Percentiles rank a stretch among this genome's conserved stretches.
Conservation (phyloP, 805 yeast genomes). For the Wickerhamiella kurtzmanii region DNA sequence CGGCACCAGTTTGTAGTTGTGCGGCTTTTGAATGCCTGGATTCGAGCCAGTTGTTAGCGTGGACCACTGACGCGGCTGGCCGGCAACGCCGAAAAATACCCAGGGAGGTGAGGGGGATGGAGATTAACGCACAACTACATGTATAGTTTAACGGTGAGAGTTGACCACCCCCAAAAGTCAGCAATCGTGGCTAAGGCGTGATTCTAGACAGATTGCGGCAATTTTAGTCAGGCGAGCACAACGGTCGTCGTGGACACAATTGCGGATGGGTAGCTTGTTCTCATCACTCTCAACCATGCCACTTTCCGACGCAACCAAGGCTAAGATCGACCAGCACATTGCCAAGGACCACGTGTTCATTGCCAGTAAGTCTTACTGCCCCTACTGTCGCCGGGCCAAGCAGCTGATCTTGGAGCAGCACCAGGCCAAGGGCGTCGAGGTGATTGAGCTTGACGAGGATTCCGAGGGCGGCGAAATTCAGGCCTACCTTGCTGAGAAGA, state of each 20-base stretch:
- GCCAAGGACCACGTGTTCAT: constrained; percentile 55
- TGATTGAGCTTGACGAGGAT: constrained; percentile 23
- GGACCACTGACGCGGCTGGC: too few species aligned
- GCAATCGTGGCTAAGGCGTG: neutral
- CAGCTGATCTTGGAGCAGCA: constrained; percentile 32
- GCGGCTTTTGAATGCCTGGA: too few species aligned
- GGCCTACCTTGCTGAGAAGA: constrained; percentile 57
- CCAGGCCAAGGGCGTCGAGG: constrained; percentile 25
- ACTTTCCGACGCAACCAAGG: constrained; percentile 13
- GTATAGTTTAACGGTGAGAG: neutral
- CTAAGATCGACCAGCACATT: constrained; percentile 48
- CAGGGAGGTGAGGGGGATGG: too few species aligned
- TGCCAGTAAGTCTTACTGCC: constrained; percentile 73
- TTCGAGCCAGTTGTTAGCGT: too few species aligned
- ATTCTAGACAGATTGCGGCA: too few species aligned
- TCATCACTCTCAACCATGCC: constrained; percentile 14
- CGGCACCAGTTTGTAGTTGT: neutral
- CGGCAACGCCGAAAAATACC: too few species aligned
- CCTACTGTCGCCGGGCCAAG: constrained; percentile 40
- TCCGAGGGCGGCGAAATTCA: constrained; percentile 75
- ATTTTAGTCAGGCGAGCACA: too few species aligned
- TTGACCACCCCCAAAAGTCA: neutral
- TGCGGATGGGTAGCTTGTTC: constrained; percentile 6
- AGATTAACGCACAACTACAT: neutral
- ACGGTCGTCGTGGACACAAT: too few species aligned